Evolutionary conservation across 148 eudicot genomes (phyloP), one percentile per base, ranked within the genome.

Genomic region (Chenopodium album): DNA sequence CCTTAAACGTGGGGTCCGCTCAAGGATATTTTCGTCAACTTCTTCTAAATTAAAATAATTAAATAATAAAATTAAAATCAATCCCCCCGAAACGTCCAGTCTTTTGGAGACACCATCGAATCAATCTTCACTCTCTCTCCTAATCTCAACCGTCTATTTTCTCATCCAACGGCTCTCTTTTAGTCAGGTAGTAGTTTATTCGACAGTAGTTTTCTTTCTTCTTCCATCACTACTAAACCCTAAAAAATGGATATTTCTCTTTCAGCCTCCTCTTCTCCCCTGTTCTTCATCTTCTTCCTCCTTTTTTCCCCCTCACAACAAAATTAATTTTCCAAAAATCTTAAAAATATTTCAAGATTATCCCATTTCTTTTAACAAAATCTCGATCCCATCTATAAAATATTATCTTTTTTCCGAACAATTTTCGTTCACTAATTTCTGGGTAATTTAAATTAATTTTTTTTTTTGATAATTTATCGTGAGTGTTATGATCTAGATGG

Each of bases 171-270:
- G 88, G 85, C 75, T 84, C 78, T 28, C 70, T 50, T 1, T 76
- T 29, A 78, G 71, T 85, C 84, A 50, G 84, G 81, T 54, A 68
- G 81, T 85, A 79, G 86, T 12, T 79, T 85, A 73, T 77, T 80
- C 85, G 28, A n/a, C 74, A 46, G 56, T 52, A 64, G 63, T 80
- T 72, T 52, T 9, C 31, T 46, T 69, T 52, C 52, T 34, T 37
- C 71, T 14, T 56, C 75, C 69, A 66, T 76, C 91, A 84, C 62
- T 87, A 84, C 62, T 87, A 89, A 89, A 89, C 91, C 91, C 91
- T 89, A 89, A 56, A 56, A 81, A 80, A 72, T 70, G 81, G 60
- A 44, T 56, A 22, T 44, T 70, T 75, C 79, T 12, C 60, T 70
- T 26, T 48, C 79, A 68, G 74, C 84, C 72, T 73, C 60, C 62